phyloP scores from a whole-genome alignment of 306 rosid species.

The Trifolium pratense region DNA sequence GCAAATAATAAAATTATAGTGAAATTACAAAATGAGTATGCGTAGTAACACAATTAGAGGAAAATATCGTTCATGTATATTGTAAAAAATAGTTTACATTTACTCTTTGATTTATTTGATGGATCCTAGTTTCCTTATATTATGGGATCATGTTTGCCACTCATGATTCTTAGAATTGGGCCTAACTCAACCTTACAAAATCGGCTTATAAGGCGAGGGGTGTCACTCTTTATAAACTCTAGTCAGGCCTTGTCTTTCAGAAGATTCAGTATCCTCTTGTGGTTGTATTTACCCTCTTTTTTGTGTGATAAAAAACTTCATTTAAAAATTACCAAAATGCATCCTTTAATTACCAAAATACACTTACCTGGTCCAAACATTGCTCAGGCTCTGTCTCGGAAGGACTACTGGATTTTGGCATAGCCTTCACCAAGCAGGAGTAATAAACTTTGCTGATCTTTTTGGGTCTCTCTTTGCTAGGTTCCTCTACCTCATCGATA shows the following conservation, averaged over 20 bases:
- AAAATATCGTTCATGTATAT: neutral
- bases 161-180: no score
- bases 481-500: slow-evolving; percentile 92
- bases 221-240: no score
- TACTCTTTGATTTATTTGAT: slow-evolving; percentile 1
- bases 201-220: no score
- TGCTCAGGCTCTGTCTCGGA: slow-evolving; percentile 72
- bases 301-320: neutral
- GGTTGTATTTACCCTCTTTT: slow-evolving; percentile 27
- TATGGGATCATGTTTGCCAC: neutral
- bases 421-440: slow-evolving; percentile 92
- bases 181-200: no score
- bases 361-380: slow-evolving; percentile 83
- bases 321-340: neutral
- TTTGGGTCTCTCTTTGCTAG: slow-evolving; percentile 80
- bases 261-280: slow-evolving; percentile 12
- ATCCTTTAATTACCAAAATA: slow-evolving; percentile 20
- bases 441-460: slow-evolving; percentile 81
- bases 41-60: neutral
- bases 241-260: neutral
- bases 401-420: slow-evolving; percentile 81
- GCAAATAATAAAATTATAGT: neutral
- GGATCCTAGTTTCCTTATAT: neutral
- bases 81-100: neutral
- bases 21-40: neutral